Evolutionary conservation across 2,329 filamentous ascomycete genomes (phyloP), one percentile per base, ranked within the genome.

Genomic region (Apiospora kogelbergensis): DNA sequence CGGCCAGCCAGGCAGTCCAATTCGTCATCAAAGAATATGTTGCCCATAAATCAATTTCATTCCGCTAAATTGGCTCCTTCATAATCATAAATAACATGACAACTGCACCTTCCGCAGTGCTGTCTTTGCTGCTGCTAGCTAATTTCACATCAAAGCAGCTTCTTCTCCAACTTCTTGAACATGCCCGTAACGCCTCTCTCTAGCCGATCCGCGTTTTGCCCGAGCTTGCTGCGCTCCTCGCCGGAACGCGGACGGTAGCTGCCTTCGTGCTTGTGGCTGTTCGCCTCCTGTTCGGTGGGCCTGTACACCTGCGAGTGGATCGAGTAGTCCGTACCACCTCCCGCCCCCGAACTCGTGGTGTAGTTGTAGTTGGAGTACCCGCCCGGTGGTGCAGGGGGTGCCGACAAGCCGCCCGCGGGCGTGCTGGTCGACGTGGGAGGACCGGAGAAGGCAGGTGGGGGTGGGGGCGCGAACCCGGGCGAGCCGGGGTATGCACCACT

Each of bases 101-200:
- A 10, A 20, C 40, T 15, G 17, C n/a, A 13, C n/a, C 48, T 6
- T 2, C 65, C 42, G 7, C 4, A 4, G 7, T 33, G 33, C n/a
- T 33, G 33, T 3, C 40, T 42, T 15, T 46, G 6, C 20, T 11
- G 10, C 13, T 42, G n/a, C n/a, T n/a, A n/a, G n/a, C n/a, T n/a
- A n/a, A n/a, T n/a, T n/a, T n/a, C n/a, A n/a, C n/a, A 33, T 78
- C 74, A 89, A 0, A 84, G 85, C 80, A 91, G 90, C 77, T 89
- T 92, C 88, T 93, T 93, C 82, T 94, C 92, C 79, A 94, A 86
- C 81, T 90, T 93, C 85, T 91, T 93, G 72, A 94, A 79, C 83
- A 94, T 90, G 7, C 90, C 89, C 37, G 88, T 87, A 5, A 94
- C 87, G 1, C 91, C 90, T 78, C 89, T 89, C 81, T 94, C 92